Conservation (phyloP, 257 asterid genomes). For the Fraxinus pennsylvanica region DNA sequence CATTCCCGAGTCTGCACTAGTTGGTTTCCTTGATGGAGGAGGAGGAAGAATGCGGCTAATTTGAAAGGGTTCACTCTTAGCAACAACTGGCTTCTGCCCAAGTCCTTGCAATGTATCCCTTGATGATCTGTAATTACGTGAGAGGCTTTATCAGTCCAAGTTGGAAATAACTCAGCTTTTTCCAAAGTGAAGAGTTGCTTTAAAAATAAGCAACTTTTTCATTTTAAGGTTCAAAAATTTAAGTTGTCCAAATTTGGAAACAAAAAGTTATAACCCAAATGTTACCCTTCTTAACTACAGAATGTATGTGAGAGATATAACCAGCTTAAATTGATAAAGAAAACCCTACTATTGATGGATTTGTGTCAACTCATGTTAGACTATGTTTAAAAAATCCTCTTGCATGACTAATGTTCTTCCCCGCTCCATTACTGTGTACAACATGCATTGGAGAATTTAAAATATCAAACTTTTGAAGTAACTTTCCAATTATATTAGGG, state of each 20-base stretch:
- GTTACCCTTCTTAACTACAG: not conserved
- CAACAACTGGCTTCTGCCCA: conserved; percentile 49
- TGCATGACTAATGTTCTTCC: too few species aligned
- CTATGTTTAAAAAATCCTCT: too few species aligned
- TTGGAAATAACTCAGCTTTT: not conserved
- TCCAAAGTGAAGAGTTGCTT: not conserved
- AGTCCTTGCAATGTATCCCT: conserved; percentile 75
- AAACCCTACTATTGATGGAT: too few species aligned
- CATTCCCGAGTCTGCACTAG: conserved; percentile 45
- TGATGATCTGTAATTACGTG: conserved; percentile 52
- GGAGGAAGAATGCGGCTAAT: conserved; percentile 59
- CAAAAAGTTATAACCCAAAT: not conserved
- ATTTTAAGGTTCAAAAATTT: too few species aligned
- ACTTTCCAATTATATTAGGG: too few species aligned
- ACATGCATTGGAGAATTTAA: too few species aligned
- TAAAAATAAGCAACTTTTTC: not conserved
- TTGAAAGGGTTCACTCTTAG: conserved; percentile 41
- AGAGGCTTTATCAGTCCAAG: not conserved
- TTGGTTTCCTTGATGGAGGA: conserved; percentile 65
- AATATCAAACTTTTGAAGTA: too few species aligned
- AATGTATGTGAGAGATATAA: not conserved
- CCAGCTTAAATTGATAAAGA: too few species aligned
- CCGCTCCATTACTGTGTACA: too few species aligned
- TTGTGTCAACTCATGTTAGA: too few species aligned
- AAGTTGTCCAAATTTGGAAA: too few species aligned